phyloP scores from a whole-genome alignment of 2,329 filamentous ascomycete species.

The Neoscytalidium dimidiatum region DNA sequence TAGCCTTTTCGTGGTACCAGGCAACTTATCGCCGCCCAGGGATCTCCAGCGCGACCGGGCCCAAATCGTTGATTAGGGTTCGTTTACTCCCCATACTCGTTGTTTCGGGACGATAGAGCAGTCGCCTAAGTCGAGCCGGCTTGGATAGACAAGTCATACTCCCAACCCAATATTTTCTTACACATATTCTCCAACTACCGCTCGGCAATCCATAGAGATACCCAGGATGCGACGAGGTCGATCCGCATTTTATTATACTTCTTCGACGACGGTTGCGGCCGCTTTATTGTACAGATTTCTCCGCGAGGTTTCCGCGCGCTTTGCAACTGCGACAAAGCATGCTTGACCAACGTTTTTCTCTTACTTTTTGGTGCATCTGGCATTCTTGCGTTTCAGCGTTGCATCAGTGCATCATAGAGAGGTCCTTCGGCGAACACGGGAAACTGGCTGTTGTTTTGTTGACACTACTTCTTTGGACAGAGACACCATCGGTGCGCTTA shows the following conservation, averaged over 20 bases:
- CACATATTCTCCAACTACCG: constrained; percentile 4
- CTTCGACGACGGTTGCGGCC: not conserved
- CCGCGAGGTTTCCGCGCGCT: not conserved
- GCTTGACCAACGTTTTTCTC: constrained; percentile 4
- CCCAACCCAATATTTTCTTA: not conserved
- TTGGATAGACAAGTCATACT: constrained; percentile 16
- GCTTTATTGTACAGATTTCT: not conserved
- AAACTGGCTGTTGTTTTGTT: not conserved
- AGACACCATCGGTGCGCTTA: not conserved
- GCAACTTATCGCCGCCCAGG: constrained; percentile 8
- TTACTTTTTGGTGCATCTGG: not conserved
- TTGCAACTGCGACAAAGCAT: constrained; percentile 4
- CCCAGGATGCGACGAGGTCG: constrained; percentile 12
- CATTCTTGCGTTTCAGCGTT: constrained; percentile 18
- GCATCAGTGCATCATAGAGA: constrained; percentile 19
- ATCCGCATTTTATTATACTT: constrained; percentile 5
- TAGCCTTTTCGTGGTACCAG: not conserved
- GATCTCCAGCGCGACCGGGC: constrained; percentile 7
- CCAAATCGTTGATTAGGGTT: not conserved
- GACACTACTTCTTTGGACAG: constrained; percentile 6
- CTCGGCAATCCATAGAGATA: constrained; percentile 17
- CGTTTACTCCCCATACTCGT: not conserved
- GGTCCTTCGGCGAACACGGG: not conserved
- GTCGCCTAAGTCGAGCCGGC: constrained; percentile 11
- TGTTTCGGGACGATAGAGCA: not conserved